Evolutionary conservation across 345 rosid genomes (phyloP), one percentile per base, ranked within the genome.

Genomic region (Arabidopsis thaliana): DNA sequence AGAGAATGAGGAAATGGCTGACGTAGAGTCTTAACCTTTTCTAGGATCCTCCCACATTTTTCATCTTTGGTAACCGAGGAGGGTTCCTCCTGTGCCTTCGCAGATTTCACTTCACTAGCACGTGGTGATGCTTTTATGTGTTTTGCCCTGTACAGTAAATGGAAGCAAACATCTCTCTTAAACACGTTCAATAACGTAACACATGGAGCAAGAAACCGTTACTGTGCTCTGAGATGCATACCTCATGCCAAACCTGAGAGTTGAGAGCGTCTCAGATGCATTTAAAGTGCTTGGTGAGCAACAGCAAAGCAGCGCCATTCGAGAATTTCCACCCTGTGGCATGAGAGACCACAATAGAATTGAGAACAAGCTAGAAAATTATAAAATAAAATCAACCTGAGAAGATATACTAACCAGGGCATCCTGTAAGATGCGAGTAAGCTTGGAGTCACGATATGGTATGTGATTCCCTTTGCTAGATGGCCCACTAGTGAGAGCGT

Each of bases 181-280:
- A 44, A n/a, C 6, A 51, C 4, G 30, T 59, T 46, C 62, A 50
- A 8, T 52, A 40, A 23, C 41, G 30, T 46, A 13, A 42, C 34
- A 74, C 36, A 51, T 5, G 55, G 61, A 67, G 40, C 3, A 49
- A 30, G 12, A 22, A 28, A 58, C 5, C 20, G 72, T 42, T 41
- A 11, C 23, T 7, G 67, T 59, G 23, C 57, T 52, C 49, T 61
- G 58, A 44, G 42, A 74, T 50, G 30, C 73, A 40, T 73, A 88
- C 98, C 98, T 93, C 56, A 88, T 76, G 71, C 97, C 97, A 84
- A 93, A 93, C 67, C 96, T 87, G 79, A 93, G 88, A 72, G 96
- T 91, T 44, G 98, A 91, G 32, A 91, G 82, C 59, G 88, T 93
- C 82, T 93, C 98, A 41, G 88, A 53, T 61, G 89, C 86, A 87